Conservation (phyloP, 2,329 filamentous ascomycete species). For the Colletotrichum filicis region DNA sequence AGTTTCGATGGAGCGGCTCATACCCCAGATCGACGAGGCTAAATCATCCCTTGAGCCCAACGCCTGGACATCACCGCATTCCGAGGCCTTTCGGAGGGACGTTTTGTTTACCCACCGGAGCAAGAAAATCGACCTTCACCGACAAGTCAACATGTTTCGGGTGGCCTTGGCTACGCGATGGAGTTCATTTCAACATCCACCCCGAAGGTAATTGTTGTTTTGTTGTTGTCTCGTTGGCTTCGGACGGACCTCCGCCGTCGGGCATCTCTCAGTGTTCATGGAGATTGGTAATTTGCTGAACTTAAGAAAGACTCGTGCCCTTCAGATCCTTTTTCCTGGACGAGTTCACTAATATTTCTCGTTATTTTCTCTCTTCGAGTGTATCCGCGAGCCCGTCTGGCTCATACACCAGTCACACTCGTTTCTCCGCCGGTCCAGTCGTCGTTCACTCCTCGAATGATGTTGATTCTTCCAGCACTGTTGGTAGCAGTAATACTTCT, state of each 20-base stretch:
- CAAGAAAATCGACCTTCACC: not conserved
- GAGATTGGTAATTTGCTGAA: not conserved
- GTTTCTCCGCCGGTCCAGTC: not conserved
- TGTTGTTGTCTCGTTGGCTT: not conserved
- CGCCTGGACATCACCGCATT: conserved; percentile 1
- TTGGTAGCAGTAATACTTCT: conserved; percentile 7
- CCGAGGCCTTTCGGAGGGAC: not conserved
- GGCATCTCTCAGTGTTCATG: not conserved
- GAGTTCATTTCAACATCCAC: not conserved
- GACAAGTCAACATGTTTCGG: not conserved
- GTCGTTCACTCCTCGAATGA: not conserved
- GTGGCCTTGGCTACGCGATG: not conserved
- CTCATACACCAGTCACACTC: not conserved
- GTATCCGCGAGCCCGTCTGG: not conserved
- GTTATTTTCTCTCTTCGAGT: not conserved
- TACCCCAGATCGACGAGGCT: not conserved
- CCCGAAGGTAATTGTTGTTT: not conserved
- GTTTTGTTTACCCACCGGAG: not conserved
- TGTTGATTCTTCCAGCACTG: not conserved
- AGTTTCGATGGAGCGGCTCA: not conserved
- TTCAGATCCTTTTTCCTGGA: not conserved
- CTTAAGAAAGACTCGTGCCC: not conserved
- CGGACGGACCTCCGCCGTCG: conserved; percentile 1
- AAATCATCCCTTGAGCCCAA: not conserved
- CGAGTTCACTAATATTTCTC: too few species aligned